Percentiles rank a stretch among this genome's conserved stretches.
Evolutionary conservation across 768 basidiomycete species (phyloP).

Genomic region (Phlegmacium glaucopus): DNA sequence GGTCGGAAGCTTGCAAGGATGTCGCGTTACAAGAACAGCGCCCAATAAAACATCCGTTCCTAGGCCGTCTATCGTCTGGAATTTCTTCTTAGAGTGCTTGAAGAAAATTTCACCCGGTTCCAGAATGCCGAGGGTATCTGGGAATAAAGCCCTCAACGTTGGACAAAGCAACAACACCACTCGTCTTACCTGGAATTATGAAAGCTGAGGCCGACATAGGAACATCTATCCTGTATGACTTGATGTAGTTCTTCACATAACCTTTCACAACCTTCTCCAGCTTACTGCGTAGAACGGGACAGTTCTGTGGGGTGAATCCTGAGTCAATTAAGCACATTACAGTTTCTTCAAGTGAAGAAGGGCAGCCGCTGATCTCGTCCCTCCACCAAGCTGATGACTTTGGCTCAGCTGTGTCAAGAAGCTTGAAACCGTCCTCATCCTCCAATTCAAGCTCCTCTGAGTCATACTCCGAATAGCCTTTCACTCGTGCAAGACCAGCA

Average conservation of each 20-base stretch:
- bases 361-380: constrained; percentile 60
- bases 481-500: constrained; percentile 39
- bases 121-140: constrained; percentile 53
- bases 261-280: constrained; percentile 45
- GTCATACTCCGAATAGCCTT: constrained; percentile 40
- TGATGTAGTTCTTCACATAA: constrained; percentile 37
- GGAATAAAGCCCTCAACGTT: not conserved
- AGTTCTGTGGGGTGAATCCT: constrained; percentile 52
- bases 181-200: constrained; percentile 50
- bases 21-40: constrained; percentile 56
- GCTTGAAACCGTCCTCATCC: constrained; percentile 31
- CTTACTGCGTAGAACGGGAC: constrained; percentile 51
- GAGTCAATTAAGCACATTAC: constrained; percentile 53
- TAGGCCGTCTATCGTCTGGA: constrained; percentile 39
- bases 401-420: constrained; percentile 24
- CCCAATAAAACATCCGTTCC: constrained; percentile 50
- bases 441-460: constrained; percentile 30
- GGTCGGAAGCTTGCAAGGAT: constrained; percentile 70
- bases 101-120: constrained; percentile 55
- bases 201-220: constrained; percentile 61
- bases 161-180: not conserved
- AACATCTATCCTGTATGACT: constrained; percentile 46
- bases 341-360: constrained; percentile 63
- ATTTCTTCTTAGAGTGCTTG: constrained; percentile 42
- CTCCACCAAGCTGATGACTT: constrained; percentile 66